Percentiles rank a stretch among this genome's conserved stretches.
phyloP scores from a whole-genome alignment of 306 rosid genomes.

The Sophora flavescens region DNA sequence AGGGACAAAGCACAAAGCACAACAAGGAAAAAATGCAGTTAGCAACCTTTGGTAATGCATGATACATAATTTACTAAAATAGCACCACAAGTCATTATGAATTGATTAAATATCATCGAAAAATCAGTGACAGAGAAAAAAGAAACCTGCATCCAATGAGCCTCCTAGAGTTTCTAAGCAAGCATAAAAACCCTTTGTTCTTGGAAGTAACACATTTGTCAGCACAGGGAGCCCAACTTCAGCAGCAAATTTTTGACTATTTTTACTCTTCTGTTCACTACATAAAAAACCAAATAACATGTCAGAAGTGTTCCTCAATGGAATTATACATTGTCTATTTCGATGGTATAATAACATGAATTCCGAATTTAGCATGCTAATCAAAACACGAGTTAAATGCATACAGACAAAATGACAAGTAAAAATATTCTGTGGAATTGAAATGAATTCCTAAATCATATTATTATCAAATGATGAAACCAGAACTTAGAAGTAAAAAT shows the following conservation, averaged over 20 bases:
- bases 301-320: slow-evolving; percentile 24
- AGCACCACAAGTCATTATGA: neutral
- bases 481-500: slow-evolving; percentile 33
- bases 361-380: slow-evolving; percentile 36
- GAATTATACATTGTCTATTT: neutral
- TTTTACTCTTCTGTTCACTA: slow-evolving; percentile 81
- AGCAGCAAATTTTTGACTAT: slow-evolving; percentile 72
- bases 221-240: slow-evolving; percentile 80
- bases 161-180: slow-evolving; percentile 76
- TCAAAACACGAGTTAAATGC: slow-evolving; percentile 37
- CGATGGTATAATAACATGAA: slow-evolving; percentile 26
- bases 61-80: slow-evolving; percentile 4
- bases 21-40: no score
- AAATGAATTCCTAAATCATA: slow-evolving; percentile 21
- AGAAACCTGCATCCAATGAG: slow-evolving; percentile 91
- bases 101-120: slow-evolving; percentile 1
- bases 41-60: slow-evolving; percentile 1
- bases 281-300: slow-evolving; percentile 39
- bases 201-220: slow-evolving; percentile 82
- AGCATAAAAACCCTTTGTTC: slow-evolving; percentile 88
- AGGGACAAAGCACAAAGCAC: no score
- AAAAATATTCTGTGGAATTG: slow-evolving; percentile 21
- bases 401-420: slow-evolving; percentile 17
- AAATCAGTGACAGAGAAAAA: slow-evolving; percentile 8
- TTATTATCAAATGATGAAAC: slow-evolving; percentile 17